Conservation (phyloP, 1,139 yeast genomes). For the Candida mesenterica region DNA sequence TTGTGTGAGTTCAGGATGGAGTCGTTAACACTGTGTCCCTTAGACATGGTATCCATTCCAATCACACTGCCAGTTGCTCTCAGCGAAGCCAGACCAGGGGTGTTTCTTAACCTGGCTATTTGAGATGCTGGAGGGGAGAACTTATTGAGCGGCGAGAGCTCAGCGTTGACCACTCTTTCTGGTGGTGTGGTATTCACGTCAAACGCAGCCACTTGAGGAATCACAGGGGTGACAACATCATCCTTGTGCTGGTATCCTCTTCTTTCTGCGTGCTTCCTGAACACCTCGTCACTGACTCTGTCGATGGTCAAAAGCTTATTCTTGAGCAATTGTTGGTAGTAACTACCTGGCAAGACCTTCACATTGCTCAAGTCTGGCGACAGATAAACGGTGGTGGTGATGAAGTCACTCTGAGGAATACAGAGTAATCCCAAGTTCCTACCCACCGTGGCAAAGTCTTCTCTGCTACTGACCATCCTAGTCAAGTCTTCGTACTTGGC, state of each 20-base stretch:
- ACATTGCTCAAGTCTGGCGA: slow-evolving; percentile 57
- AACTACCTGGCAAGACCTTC: slow-evolving; percentile 61
- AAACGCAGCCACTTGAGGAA: slow-evolving; percentile 13
- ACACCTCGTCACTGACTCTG: slow-evolving; percentile 44
- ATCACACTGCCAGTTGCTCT: slow-evolving; percentile 14
- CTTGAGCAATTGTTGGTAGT: slow-evolving; percentile 56
- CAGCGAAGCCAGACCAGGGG: slow-evolving; percentile 14
- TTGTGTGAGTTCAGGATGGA: too few relatives aligned
- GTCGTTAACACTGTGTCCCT: neutral
- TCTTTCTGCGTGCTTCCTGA: slow-evolving; percentile 45
- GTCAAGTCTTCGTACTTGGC: slow-evolving; percentile 21
- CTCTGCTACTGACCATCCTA: slow-evolving; percentile 15
- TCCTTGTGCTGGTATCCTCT: slow-evolving; percentile 44
- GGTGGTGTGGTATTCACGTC: slow-evolving; percentile 9
- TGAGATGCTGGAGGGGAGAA: slow-evolving; percentile 18
- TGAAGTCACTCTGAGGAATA: slow-evolving; percentile 53
- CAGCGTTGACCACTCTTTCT: slow-evolving; percentile 5
- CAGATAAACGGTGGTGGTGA: slow-evolving; percentile 59
- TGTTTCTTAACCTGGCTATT: slow-evolving; percentile 10
- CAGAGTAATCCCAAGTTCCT: slow-evolving; percentile 47
- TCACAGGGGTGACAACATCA: slow-evolving; percentile 19
- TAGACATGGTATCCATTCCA: slow-evolving; percentile 28
- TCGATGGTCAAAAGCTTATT: slow-evolving; percentile 44
- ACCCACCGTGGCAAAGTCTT: slow-evolving; percentile 32
- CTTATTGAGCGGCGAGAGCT: slow-evolving; percentile 3